These are phyloP conservation scores for Talaromyces sp. DNA, from an alignment of 2,329 filamentous ascomycete species.

Conservation along the genomic window DNA sequence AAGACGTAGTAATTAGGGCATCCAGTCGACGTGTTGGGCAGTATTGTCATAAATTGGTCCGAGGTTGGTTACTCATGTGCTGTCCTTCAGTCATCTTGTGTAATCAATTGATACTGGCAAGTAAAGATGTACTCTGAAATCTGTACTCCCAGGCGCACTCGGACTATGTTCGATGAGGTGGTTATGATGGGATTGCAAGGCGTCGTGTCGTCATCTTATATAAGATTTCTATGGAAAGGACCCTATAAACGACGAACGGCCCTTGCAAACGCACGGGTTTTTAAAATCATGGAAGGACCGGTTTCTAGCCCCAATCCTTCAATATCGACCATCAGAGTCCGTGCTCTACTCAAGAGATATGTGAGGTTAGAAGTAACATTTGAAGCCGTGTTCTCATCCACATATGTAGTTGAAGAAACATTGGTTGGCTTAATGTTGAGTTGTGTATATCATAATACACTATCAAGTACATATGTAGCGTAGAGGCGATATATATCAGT, in stretches of 20 bases:
- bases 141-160: not conserved
- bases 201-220: not conserved
- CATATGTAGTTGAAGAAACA: no score
- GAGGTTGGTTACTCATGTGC: not conserved
- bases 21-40: not conserved
- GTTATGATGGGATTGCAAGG: not conserved
- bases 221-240: not conserved
- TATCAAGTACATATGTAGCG: no score
- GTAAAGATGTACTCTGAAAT: not conserved
- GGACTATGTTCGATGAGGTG: not conserved
- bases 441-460: no score
- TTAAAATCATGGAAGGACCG: no score
- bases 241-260: not conserved
- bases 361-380: no score
- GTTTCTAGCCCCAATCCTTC: not conserved
- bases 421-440: no score
- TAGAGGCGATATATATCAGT: no score
- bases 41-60: not conserved
- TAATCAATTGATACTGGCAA: not conserved
- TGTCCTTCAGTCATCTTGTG: not conserved
- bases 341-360: no score
- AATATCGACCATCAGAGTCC: not conserved
- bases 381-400: no score
- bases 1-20: no score
- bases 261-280: no score